These are phyloP conservation scores for Trifolium subterraneum DNA, from an alignment of 306 rosid species.

Conservation along the genomic window DNA sequence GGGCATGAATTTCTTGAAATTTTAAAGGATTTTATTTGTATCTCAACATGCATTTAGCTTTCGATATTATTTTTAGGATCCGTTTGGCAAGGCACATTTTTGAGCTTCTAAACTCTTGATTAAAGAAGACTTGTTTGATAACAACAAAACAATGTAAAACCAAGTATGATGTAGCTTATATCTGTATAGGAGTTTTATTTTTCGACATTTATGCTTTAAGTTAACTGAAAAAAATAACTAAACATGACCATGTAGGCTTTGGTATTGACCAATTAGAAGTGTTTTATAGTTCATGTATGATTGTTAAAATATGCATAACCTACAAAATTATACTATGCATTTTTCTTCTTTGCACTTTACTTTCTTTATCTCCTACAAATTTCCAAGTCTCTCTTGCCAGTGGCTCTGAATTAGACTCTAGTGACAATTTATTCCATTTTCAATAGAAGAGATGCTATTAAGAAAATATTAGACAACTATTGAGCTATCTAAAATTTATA, in stretches of 20 bases:
- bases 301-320: neutral
- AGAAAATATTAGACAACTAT: too few relatives aligned
- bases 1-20: neutral
- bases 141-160: neutral
- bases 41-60: neutral
- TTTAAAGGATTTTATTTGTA: conserved; percentile 3
- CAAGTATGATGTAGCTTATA: neutral
- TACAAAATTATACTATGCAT: neutral
- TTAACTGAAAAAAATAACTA: neutral
- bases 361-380: neutral
- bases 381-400: neutral
- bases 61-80: neutral
- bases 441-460: too few relatives aligned
- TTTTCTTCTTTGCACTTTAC: neutral
- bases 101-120: too few relatives aligned
- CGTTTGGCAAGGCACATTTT: too few relatives aligned
- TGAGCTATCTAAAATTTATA: too few relatives aligned
- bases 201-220: neutral
- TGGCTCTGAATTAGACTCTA: neutral
- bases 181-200: neutral
- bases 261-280: conserved; percentile 28
- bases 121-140: too few relatives aligned
- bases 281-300: neutral
- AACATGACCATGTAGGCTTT: neutral
- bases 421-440: too few relatives aligned